Evolutionary conservation across 352 stramenopile species (phyloP), one percentile per base, ranked within the genome.

Genomic region (Phytopythium delawarense): DNA sequence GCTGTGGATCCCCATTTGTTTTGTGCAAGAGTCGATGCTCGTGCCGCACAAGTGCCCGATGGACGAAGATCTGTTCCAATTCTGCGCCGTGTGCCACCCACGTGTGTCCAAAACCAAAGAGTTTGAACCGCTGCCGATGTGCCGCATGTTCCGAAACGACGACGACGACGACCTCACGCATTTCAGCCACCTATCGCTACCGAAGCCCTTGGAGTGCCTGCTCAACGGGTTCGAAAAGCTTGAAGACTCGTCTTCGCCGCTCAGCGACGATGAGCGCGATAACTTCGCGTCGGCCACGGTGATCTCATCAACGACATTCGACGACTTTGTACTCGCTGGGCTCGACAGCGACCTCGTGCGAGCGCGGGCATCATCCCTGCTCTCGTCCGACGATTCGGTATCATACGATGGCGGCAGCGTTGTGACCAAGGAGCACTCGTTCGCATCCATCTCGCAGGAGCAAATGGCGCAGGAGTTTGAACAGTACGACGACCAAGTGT

Each of bases 1-100:
- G 30, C 69, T 92, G 20, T 92, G 84, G 84, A 92, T 91, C 48
- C 84, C 84, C 34, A 66, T 92, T n/a, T 91, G 81, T 54, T 92
- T 92, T 52, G 84, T 92, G 23, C 79, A 92, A 62, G 84, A 92
- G 56, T 67, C 78, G n/a, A 91, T 91, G 84, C 76, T 91, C 63
- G 68, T 83, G 15, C 67, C 79, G 13, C 84, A 92, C 67, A 66
- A 74, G 46, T 92, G 84, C 64, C 79, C 81, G 4, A 62, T 91
- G 4, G 78, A 89, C 57, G 70, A 81, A 39, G 84, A 89, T 44
- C 89, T 92, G 35, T 79, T 80, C 13, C 75, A 76, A 34, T 80
- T 64, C 56, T 92, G 84, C 45, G 66, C 74, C 8, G 73, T 91
- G 11, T 92, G 84, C 57, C 77, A 83, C 12, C 84, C 84, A 2